A percentile compares a stretch with the other conserved stretches of the same genome.
These are phyloP conservation scores for Hondaea fermentalgiana DNA, from an alignment of 108 stramenopile genomes.

Conservation along the genomic window DNA sequence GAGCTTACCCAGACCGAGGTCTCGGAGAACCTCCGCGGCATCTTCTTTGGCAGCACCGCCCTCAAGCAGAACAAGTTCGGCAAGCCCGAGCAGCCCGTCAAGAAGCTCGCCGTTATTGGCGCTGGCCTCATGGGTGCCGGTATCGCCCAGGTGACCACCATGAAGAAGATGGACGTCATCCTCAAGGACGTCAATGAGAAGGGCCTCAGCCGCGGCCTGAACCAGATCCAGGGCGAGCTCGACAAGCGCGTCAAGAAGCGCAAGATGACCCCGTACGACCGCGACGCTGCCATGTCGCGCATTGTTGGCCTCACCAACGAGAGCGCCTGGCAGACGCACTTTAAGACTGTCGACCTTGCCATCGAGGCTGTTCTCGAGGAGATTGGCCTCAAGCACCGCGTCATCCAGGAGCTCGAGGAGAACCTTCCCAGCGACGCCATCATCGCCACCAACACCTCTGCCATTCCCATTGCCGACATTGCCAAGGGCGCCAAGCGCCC, in stretches of 20 bases:
- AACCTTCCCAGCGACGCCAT: constrained; percentile 82
- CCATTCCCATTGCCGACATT: constrained; percentile 92
- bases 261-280: constrained; percentile 80
- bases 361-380: constrained; percentile 99
- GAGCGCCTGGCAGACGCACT: constrained; percentile 58
- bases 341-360: constrained; percentile 77
- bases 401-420: constrained; percentile 75
- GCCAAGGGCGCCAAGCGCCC: constrained; percentile 74
- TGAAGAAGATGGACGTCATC: constrained; percentile 82
- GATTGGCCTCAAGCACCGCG: constrained; percentile 82
- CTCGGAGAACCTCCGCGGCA: constrained; percentile 82
- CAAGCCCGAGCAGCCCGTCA: constrained; percentile 59
- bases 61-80: constrained; percentile 88
- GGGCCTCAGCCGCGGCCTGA: constrained; percentile 66
- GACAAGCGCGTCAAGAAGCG: constrained; percentile 79
- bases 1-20: constrained; percentile 88
- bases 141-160: constrained; percentile 92
- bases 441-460: constrained; percentile 96
- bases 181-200: constrained; percentile 88
- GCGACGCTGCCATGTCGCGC: constrained; percentile 71
- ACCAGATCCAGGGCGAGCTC: constrained; percentile 83
- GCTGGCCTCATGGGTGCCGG: constrained; percentile 99
- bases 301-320: constrained; percentile 80
- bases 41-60: constrained; percentile 75
- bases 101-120: constrained; percentile 89